Base-by-base conservation (phyloP, 169 alveolate genomes). In the Ichthyophthirius multifiliis region DNA sequence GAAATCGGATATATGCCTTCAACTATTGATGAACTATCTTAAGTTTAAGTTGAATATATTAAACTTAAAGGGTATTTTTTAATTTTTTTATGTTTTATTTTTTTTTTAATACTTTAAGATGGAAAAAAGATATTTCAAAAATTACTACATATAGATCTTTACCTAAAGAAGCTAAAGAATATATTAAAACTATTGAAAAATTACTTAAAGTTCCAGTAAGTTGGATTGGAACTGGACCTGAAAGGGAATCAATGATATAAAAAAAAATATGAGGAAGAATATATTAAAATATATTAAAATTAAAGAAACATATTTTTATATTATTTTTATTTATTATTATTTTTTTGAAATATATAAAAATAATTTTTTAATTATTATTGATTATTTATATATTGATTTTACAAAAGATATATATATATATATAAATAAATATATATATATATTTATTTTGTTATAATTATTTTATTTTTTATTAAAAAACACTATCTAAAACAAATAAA, bases 141-240 rank as follows among this genome's bases (percentile, higher is more conserved):
- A 75, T 90, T 39, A 77, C 55, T n/a, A 74, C 83, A 4, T 97
- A 91, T 77, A 93, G 90, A 10, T 92, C 95, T 15, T 83, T 97
- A 46, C 99, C 99, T 0, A 65, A 76, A 35, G 87, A 90, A 46
- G 98, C 98, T 18, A 83, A 89, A 74, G 85, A 87, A 32, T 97
- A 96, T 76, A 77, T 97, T 18, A 90, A 83, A 47, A 86, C 86
- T 37, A 88, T 97, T 76, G 97, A 94, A 67, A 83, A 91, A 37
- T 82, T 90, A 31, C 79, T 94, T 15, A 88, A 86, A 18, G 90
- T 95, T 15, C 96, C 95, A 27, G 89, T 97, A 20, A 89, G 95
- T 46, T 97, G 98, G 99, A 94, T 97, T 30, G 95, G 98, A 31
- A 88, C 89, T 46, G 98, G 98, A 18, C 96, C 98, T 15, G 95